These are phyloP conservation scores for Clausena lansium DNA, from an alignment of 345 rosid genomes.

Conservation along the genomic window DNA sequence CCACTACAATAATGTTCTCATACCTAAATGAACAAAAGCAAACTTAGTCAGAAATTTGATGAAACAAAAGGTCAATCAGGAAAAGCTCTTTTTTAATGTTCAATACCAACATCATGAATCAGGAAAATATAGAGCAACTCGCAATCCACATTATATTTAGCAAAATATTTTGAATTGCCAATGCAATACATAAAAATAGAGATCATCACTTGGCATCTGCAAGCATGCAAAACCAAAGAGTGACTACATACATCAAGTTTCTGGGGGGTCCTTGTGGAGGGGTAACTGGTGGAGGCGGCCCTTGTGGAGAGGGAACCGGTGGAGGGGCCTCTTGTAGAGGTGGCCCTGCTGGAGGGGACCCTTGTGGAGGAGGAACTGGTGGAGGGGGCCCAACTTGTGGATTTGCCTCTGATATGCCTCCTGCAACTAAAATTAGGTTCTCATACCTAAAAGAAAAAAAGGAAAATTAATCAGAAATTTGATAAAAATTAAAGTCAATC, in stretches of 20 bases:
- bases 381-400: constrained; percentile 9
- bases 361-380: too few species aligned
- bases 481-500: neutral
- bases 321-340: too few species aligned
- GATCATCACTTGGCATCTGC: neutral
- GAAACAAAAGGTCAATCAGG: too few species aligned
- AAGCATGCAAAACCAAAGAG: neutral
- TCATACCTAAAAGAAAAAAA: constrained; percentile 54
- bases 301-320: too few species aligned
- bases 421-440: constrained; percentile 81
- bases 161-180: neutral
- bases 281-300: neutral
- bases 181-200: neutral
- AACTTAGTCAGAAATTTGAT: too few species aligned
- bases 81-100: too few species aligned
- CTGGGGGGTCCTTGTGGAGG: too few species aligned
- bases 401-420: constrained; percentile 61
- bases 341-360: too few species aligned
- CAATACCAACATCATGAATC: neutral
- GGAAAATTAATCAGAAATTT: neutral
- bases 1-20: too few species aligned
- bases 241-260: constrained; percentile 53
- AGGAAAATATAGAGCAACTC: neutral
- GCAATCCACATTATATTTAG: neutral
- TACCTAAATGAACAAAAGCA: too few species aligned